Conservation (phyloP, 305 asterid genomes). For the Fraxinus paxiana region DNA sequence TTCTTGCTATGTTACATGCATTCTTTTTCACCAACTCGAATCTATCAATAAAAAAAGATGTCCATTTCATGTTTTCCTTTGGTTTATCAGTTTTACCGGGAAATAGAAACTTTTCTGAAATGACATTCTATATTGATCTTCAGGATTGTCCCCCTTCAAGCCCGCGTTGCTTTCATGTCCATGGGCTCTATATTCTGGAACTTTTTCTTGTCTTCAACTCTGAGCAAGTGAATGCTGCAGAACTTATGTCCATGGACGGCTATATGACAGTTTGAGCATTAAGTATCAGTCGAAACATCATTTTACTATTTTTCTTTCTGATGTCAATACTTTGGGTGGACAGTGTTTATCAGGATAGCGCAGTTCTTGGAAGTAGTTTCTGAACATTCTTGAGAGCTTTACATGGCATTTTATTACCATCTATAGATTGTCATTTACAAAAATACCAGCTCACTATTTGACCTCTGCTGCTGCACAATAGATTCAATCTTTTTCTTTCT, state of each 20-base stretch:
- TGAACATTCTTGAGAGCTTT: neutral
- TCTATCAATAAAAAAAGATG: neutral
- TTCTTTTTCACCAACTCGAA: neutral
- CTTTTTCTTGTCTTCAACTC: slow-evolving; percentile 67
- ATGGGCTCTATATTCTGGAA: slow-evolving; percentile 91
- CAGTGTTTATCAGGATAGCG: neutral
- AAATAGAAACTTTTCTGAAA: neutral
- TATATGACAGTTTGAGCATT: slow-evolving; percentile 8
- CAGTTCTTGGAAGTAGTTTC: neutral
- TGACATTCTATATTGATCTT: slow-evolving; percentile 16
- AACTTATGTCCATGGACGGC: neutral
- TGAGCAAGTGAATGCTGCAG: slow-evolving; percentile 55
- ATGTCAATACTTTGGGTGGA: neutral
- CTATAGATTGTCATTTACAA: neutral
- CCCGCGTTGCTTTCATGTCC: slow-evolving; percentile 95
- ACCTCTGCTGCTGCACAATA: neutral
- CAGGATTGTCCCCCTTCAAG: slow-evolving; percentile 86
- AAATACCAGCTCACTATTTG: neutral
- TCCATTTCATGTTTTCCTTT: neutral
- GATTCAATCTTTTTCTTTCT: neutral
- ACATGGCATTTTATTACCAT: neutral
- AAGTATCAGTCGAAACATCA: slow-evolving; percentile 14
- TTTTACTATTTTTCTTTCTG: neutral
- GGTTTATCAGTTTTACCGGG: neutral
- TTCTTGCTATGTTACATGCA: neutral